Percentiles rank a stretch among this genome's conserved stretches.
Conservation (phyloP, 1,139 yeast genomes). For the Geotrichum klebahnii region DNA sequence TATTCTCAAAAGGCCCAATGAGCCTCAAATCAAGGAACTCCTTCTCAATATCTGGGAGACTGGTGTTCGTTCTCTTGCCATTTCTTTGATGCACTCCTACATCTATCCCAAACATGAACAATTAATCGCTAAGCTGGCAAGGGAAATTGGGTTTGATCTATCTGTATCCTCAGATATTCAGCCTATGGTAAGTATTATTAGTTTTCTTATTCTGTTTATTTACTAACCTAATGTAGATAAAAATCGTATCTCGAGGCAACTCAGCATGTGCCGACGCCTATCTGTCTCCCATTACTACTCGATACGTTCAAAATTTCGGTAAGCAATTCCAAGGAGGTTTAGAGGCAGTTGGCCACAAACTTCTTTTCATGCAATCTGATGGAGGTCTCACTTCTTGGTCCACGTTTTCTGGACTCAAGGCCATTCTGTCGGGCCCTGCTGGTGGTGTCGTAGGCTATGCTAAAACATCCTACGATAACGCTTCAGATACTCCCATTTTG, state of each 20-base stretch:
- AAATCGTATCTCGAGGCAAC: slow-evolving; percentile 65
- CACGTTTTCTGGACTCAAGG: slow-evolving; percentile 49
- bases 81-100: slow-evolving; percentile 66
- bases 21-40: slow-evolving; percentile 40
- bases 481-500: slow-evolving; percentile 42
- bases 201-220: background rate
- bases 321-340: slow-evolving; percentile 56
- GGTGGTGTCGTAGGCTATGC: slow-evolving; percentile 60
- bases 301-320: slow-evolving; percentile 58
- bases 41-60: slow-evolving; percentile 46
- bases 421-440: slow-evolving; percentile 56
- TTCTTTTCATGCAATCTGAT: slow-evolving; percentile 58
- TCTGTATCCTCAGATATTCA: slow-evolving; percentile 63
- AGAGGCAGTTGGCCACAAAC: slow-evolving; percentile 42
- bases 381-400: slow-evolving; percentile 52
- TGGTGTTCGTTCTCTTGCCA: slow-evolving; percentile 64
- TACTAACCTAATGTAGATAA: slow-evolving; percentile 40
- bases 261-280: slow-evolving; percentile 76
- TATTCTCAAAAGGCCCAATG: slow-evolving; percentile 49
- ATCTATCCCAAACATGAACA: slow-evolving; percentile 64
- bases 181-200: slow-evolving; percentile 47
- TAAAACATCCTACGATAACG: slow-evolving; percentile 43
- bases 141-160: slow-evolving; percentile 58
- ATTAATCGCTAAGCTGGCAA: slow-evolving; percentile 55
- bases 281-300: slow-evolving; percentile 65